Evolutionary conservation across 1,284 basidiomycete species (phyloP).

Genomic region (Neonothopanus nambi): DNA sequence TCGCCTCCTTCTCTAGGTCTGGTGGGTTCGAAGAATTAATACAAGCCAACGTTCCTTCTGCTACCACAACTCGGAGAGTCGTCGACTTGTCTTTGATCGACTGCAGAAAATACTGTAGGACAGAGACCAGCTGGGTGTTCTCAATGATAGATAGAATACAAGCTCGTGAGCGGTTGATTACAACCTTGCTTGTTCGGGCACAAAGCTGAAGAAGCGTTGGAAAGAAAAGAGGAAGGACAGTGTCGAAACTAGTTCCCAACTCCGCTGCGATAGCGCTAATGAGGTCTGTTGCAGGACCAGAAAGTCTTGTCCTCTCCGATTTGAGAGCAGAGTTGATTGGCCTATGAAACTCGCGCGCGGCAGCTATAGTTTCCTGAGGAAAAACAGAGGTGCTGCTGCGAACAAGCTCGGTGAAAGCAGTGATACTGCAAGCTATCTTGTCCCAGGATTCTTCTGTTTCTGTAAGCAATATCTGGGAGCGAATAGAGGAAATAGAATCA

Average conservation of each 20-base stretch:
- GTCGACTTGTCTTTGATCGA: conserved; percentile 71
- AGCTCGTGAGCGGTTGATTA: conserved; percentile 62
- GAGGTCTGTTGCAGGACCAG: conserved; percentile 71
- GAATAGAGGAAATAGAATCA: conserved; percentile 24
- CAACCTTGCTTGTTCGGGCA: conserved; percentile 80
- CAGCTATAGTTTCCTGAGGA: conserved; percentile 53
- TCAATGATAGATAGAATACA: conserved; percentile 67
- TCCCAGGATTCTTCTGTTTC: conserved; percentile 89
- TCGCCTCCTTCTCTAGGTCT: conserved; percentile 65
- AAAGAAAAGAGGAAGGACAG: conserved; percentile 66
- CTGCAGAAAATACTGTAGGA: conserved; percentile 64
- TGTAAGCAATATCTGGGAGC: conserved; percentile 46
- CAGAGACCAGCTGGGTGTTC: conserved; percentile 65
- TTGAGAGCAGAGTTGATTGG: conserved; percentile 62
- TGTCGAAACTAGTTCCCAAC: conserved; percentile 66
- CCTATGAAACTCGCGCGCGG: conserved; percentile 55
- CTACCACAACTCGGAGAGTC: conserved; percentile 60
- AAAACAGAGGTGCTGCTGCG: conserved; percentile 57
- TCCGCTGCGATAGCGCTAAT: conserved; percentile 53
- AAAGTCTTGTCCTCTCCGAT: conserved; percentile 79
- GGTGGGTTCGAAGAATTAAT: conserved; percentile 75
- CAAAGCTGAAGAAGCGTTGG: conserved; percentile 71
- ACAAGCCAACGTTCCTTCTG: conserved; percentile 64
- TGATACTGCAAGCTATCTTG: conserved; percentile 59
- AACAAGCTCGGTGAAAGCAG: conserved; percentile 55